Evolutionary conservation across 2,329 filamentous ascomycete species (phyloP).

Genomic region (Talaromyces piceae): DNA sequence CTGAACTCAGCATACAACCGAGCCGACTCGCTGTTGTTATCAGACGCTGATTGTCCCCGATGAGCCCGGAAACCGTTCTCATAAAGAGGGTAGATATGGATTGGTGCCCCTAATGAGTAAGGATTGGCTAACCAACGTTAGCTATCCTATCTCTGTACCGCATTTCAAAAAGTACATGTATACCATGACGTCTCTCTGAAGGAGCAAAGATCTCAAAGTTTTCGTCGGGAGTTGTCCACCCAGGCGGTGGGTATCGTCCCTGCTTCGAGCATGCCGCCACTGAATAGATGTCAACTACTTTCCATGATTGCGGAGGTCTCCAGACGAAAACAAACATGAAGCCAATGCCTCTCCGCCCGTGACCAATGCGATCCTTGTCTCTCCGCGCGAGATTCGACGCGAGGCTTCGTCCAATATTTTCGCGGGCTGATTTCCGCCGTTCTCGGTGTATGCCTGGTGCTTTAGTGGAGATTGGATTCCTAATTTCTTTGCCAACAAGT

Average conservation of each 20-base stretch:
- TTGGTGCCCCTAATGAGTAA: slow-evolving; percentile 55
- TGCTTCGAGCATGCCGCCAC: slow-evolving; percentile 48
- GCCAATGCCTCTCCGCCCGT: slow-evolving; percentile 60
- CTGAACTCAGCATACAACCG: slow-evolving; percentile 56
- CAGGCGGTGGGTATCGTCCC: slow-evolving; percentile 49
- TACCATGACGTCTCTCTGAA: slow-evolving; percentile 39
- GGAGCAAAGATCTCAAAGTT: slow-evolving; percentile 46
- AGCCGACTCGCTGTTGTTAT: slow-evolving; percentile 54
- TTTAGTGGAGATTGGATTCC: slow-evolving; percentile 34
- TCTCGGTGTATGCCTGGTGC: slow-evolving; percentile 47
- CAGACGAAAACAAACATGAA: slow-evolving; percentile 30
- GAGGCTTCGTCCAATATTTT: slow-evolving; percentile 58
- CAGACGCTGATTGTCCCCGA: slow-evolving; percentile 44
- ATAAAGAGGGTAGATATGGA: slow-evolving; percentile 61
- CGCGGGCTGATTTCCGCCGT: slow-evolving; percentile 58
- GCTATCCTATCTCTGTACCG: neutral
- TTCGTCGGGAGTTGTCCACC: slow-evolving; percentile 49
- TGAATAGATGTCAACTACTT: slow-evolving; percentile 21
- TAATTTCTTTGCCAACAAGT: slow-evolving; percentile 45
- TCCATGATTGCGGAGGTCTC: neutral
- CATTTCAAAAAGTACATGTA: neutral
- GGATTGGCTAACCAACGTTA: slow-evolving; percentile 34
- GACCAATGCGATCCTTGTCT: slow-evolving; percentile 51
- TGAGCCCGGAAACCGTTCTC: slow-evolving; percentile 57
- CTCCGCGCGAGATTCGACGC: slow-evolving; percentile 46